Base-by-base conservation (phyloP, 345 rosid genomes). In the Abelmoschus esculentus region DNA sequence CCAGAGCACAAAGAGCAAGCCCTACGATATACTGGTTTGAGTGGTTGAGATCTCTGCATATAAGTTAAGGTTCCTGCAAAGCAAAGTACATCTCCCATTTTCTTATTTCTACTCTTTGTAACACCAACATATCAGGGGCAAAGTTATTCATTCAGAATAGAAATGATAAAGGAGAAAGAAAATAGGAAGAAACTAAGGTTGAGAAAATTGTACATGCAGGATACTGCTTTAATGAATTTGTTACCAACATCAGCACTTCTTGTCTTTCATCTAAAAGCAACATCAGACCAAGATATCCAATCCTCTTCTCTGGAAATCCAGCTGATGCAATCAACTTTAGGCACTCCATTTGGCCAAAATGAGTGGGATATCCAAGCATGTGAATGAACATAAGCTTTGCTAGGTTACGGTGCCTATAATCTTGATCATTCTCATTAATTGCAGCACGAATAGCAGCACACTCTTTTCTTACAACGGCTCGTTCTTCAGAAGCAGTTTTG, bases 331-430 rank as follows among this genome's bases (percentile, higher is more conserved):
- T 95, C 42, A 89, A 88, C 72, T 95, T 95, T 70, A 95, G 84
- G 83, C 96, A 91, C 80, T 95, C 99, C 99, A 95, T 95, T 81
- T 95, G 99, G 67, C 97, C 99, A 78, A 95, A 95, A 81, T 95
- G 99, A n/a, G 99, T 95, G 6, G 99, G 99, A 75, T 95, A 95
- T 73, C 99, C 99, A 70, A 95, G 96, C 99, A 95, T 91, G 84
- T 95, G 99, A 76, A 95, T 95, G 72, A 91, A 95, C 99, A 95
- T 95, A 75, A 95, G 99, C 79, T 95, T 95, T 19, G 99, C 99
- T 66, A 95, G 84, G 82, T 95, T 95, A 36, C 93, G 82, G 72
- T 95, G 97, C 73, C 99, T 85, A 76, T 88, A 89, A 32, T 91
- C 96, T 4, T 81, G 91, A 73, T 91, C 99, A 72, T 91, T 84